Evolutionary conservation across 2,329 filamentous ascomycete species (phyloP).

Genomic region (Metarhizium album): DNA sequence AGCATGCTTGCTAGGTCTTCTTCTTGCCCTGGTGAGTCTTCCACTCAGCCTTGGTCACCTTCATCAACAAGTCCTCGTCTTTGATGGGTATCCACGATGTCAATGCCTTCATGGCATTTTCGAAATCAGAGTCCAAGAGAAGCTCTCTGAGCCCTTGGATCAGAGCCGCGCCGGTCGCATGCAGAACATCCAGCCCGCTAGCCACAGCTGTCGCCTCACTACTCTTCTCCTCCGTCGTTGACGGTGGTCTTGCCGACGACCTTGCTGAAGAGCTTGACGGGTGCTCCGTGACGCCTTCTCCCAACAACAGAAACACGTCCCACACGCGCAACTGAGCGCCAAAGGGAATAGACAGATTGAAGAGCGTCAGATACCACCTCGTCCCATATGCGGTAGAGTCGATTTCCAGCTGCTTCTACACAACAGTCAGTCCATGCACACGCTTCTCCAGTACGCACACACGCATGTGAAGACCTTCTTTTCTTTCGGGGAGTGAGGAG

Average conservation of each 20-base stretch:
- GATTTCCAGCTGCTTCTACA: conserved; percentile 63
- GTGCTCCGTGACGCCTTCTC: conserved; percentile 23
- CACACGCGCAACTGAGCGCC: conserved; percentile 88
- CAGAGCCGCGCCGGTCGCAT: conserved; percentile 80
- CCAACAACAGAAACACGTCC: conserved; percentile 95
- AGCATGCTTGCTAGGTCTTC: conserved; percentile 23
- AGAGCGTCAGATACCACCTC: conserved; percentile 92
- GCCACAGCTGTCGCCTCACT: conserved; percentile 7
- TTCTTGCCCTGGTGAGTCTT: conserved; percentile 48
- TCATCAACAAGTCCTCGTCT: conserved; percentile 89
- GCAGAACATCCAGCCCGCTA: conserved; percentile 68
- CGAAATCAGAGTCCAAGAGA: conserved; percentile 85
- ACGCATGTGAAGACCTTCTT: no score
- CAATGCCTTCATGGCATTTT: conserved; percentile 94
- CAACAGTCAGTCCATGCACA: not conserved
- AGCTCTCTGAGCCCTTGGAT: conserved; percentile 86
- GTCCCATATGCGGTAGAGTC: conserved; percentile 90
- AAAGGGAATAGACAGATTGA: conserved; percentile 95
- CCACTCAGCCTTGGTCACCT: conserved; percentile 79
- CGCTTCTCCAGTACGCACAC: no score
- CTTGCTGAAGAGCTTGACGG: not conserved
- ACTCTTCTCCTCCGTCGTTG: conserved; percentile 7
- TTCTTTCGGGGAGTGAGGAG: no score
- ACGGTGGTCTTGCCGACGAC: not conserved
- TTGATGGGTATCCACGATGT: conserved; percentile 91